A percentile compares a stretch with the other conserved stretches of the same genome.
phyloP scores from a whole-genome alignment of 768 basidiomycete species.

The Coprinopsis marcescibilis region DNA sequence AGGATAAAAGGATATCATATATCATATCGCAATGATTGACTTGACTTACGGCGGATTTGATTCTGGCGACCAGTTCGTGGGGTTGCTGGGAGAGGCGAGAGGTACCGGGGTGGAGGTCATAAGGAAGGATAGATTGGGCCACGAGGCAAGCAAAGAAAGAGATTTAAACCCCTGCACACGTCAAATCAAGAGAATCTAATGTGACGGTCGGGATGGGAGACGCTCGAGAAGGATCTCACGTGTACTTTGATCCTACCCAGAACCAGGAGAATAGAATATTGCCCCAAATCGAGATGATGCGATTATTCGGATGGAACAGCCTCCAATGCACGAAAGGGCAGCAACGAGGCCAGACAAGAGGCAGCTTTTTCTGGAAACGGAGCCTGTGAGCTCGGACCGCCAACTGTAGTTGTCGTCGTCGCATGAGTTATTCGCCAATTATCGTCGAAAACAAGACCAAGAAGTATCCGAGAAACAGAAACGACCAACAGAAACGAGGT shows the following conservation, averaged over 20 bases:
- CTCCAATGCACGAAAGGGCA: slow-evolving; percentile 4
- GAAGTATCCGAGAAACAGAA: background rate
- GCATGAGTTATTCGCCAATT: too few species aligned
- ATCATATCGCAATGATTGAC: slow-evolving; percentile 8
- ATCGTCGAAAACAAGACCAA: background rate
- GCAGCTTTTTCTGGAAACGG: slow-evolving; percentile 2
- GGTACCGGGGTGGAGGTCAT: slow-evolving; percentile 43
- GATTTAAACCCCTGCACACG: slow-evolving; percentile 17
- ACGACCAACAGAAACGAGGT: background rate
- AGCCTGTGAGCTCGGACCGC: background rate
- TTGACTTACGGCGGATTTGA: slow-evolving; percentile 46
- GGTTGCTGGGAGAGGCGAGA: slow-evolving; percentile 22
- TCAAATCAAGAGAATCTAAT: slow-evolving; percentile 17
- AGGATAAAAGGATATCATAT: background rate
- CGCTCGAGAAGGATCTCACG: slow-evolving; percentile 30
- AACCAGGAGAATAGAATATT: background rate
- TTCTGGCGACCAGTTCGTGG: slow-evolving; percentile 41
- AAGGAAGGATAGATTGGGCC: slow-evolving; percentile 24
- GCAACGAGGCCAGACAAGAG: slow-evolving; percentile 3
- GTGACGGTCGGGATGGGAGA: slow-evolving; percentile 20
- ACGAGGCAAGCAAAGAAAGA: slow-evolving; percentile 32
- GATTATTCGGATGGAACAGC: slow-evolving; percentile 8
- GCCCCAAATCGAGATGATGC: slow-evolving; percentile 6
- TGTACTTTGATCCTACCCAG: slow-evolving; percentile 20
- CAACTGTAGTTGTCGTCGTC: background rate